phyloP scores from a whole-genome alignment of 2,329 filamentous ascomycete genomes.

The Ustilaginoidea virens region DNA sequence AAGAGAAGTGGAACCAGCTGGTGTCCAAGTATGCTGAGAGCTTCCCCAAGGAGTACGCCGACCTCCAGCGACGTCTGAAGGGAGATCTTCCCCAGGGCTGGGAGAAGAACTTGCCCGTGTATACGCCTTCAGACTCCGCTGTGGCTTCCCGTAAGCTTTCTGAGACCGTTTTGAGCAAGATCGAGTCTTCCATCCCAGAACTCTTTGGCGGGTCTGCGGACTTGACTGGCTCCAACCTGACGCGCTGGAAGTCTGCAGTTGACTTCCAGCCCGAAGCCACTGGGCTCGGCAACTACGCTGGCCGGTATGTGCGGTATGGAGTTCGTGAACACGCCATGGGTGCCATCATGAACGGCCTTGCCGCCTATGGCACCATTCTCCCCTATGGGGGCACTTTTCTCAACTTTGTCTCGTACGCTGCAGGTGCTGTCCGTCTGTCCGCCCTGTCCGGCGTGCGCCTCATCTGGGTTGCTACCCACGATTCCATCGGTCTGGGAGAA shows the following conservation, averaged over 20 bases:
- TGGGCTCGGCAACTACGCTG: constrained; percentile 76
- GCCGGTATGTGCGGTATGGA: constrained; percentile 87
- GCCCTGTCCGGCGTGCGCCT: constrained; percentile 78
- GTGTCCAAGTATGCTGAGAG: constrained; percentile 72
- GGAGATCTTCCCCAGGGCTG: constrained; percentile 87
- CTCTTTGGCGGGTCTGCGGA: constrained; percentile 93
- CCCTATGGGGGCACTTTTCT: constrained; percentile 94
- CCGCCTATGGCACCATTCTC: constrained; percentile 88
- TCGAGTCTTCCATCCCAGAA: constrained; percentile 72
- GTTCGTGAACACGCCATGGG: constrained; percentile 88
- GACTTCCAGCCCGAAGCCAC: constrained; percentile 90
- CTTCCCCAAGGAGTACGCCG: constrained; percentile 63
- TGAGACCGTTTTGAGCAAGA: constrained; percentile 79
- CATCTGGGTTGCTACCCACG: constrained; percentile 95
- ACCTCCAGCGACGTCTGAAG: constrained; percentile 66
- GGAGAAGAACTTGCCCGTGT: constrained; percentile 85
- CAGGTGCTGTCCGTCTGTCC: constrained; percentile 87
- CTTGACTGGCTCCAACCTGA: constrained; percentile 97
- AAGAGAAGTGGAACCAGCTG: constrained; percentile 91
- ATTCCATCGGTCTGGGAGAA: constrained; percentile 97
- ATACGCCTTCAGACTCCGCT: constrained; percentile 72
- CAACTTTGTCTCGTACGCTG: constrained; percentile 97
- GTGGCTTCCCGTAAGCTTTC: constrained; percentile 93
- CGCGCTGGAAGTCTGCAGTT: constrained; percentile 88
- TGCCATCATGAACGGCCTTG: constrained; percentile 86